Conservation (phyloP, 148 eudicot genomes). For the Rheum nobile region DNA sequence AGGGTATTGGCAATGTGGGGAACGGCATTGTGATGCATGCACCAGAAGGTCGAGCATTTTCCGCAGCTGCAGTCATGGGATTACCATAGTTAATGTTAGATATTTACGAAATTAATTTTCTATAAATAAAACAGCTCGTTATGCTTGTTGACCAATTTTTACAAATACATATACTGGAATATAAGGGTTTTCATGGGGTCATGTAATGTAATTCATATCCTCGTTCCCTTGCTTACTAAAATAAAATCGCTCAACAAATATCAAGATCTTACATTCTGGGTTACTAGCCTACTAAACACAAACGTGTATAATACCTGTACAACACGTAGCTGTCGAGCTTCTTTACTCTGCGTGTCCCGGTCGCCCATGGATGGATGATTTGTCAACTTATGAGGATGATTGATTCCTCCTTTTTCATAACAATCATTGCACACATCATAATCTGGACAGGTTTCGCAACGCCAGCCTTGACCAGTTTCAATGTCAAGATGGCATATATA, state of each 20-base stretch:
- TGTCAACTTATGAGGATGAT: conserved; percentile 91
- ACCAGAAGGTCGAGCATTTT: conserved; percentile 92
- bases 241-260: neutral
- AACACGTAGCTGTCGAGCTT: conserved; percentile 86
- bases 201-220: too few relatives aligned
- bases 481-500: conserved; percentile 70
- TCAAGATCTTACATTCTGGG: neutral
- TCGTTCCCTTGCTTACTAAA: too few relatives aligned
- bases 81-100: neutral
- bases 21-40: conserved; percentile 89
- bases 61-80: conserved; percentile 46
- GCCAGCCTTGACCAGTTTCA: conserved; percentile 98
- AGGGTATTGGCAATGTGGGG: conserved; percentile 61
- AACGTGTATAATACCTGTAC: conserved; percentile 39
- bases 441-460: conserved; percentile 89
- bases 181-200: neutral
- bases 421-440: conserved; percentile 86
- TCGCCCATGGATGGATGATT: conserved; percentile 75
- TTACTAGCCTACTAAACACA: neutral
- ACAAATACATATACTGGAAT: neutral
- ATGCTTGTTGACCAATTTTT: neutral
- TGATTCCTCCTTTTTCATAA: conserved; percentile 55
- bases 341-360: conserved; percentile 80
- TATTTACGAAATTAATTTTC: too few relatives aligned
- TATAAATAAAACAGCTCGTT: too few relatives aligned